A percentile compares a stretch with the other conserved stretches of the same genome.
These are phyloP conservation scores for Lonicera japonica DNA, from an alignment of 129 eudicot genomes.

Conservation along the genomic window DNA sequence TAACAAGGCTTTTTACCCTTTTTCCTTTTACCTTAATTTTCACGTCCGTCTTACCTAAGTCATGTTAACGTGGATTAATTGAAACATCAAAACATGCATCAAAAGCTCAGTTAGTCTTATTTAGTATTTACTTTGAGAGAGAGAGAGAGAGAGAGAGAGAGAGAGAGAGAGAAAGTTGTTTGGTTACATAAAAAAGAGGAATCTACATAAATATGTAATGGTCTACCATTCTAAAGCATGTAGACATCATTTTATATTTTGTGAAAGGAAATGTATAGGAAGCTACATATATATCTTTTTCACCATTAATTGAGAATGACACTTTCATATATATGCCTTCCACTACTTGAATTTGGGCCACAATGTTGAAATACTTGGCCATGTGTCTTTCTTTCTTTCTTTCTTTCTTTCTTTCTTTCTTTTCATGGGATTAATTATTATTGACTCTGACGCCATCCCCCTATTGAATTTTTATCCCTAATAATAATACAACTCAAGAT, in stretches of 20 bases:
- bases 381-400: too few species aligned
- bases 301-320: not conserved
- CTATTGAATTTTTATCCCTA: not conserved
- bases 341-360: not conserved
- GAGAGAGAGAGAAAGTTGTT: not conserved
- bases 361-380: not conserved
- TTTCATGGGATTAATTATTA: not conserved
- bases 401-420: too few species aligned
- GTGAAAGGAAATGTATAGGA: not conserved
- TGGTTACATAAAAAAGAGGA: not conserved
- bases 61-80: slow-evolving; percentile 11
- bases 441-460: not conserved
- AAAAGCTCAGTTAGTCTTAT: too few species aligned
- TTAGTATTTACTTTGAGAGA: not conserved
- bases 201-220: not conserved
- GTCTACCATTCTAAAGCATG: slow-evolving; percentile 13
- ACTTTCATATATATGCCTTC: not conserved
- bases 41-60: slow-evolving; percentile 28
- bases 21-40: slow-evolving; percentile 18
- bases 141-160: not conserved
- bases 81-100: too few species aligned
- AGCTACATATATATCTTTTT: not conserved
- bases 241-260: not conserved
- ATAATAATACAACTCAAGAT: not conserved
- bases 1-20: not conserved